Evolutionary conservation across 2,329 filamentous ascomycete genomes (phyloP), one percentile per base, ranked within the genome.

Genomic region (Metarhizium rileyi): DNA sequence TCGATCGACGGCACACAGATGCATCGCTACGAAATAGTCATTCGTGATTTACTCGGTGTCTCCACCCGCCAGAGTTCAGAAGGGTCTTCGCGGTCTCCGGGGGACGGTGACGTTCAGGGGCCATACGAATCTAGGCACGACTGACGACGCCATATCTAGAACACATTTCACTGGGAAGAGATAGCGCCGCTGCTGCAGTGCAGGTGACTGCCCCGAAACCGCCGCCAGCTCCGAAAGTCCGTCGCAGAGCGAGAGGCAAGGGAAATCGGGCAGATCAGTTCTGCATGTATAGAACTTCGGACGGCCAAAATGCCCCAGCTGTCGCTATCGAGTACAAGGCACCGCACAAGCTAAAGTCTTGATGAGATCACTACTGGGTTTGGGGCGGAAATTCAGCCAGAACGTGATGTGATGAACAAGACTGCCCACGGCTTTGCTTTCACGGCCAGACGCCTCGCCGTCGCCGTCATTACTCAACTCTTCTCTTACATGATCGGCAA

Each of bases 401-500:
- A 66, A 28, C 55, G 55, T 5, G 57, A 64, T 25, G 51, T 64
- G 18, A 63, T 70, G 49, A 60, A 67, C 51, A 42, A 63, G 47
- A 55, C 65, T 4, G 60, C 60, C 12, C 42, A 66, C 6, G 59
- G 50, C 36, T 65, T 62, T 33, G 44, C n/a, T 10, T 67, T 67
- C n/a, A 44, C 52, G 8, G 56, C 63, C 0, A 64, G 46, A 51
- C 12, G 36, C n/a, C 65, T 71, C 28, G 50, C 56, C 38, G 58
- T 66, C 18, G 66, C 66, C 25, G 63, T 67, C 22, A 50, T 71
- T 7, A 70, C 63, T 3, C 61, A 70, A 50, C 61, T 71, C 6
- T 71, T 70, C 55, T 68, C 64, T 4, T 67, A 68, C 44, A 70
- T 69, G 58, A 53, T 69, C 3, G 56, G 59, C 28, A 67, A 65